phyloP scores from a whole-genome alignment of 495 filamentous ascomycete species.

The Hypoxylon fuscum region DNA sequence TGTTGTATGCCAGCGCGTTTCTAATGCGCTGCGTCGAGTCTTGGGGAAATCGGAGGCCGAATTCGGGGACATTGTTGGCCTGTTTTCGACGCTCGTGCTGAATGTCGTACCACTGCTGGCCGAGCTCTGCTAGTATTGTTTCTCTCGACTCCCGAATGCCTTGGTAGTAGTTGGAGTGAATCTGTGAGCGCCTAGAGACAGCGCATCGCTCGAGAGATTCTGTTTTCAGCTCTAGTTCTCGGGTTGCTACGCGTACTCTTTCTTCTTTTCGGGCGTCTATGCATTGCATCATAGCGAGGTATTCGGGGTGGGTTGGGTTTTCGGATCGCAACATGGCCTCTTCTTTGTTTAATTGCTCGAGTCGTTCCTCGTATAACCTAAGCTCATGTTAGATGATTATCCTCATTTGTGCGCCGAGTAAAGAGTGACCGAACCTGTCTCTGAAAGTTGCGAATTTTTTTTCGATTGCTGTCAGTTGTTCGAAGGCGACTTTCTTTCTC shows the following conservation, averaged over 20 bases:
- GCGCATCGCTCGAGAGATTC: slow-evolving; percentile 75
- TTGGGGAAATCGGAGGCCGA: slow-evolving; percentile 75
- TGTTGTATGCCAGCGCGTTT: slow-evolving; percentile 88
- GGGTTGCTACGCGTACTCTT: slow-evolving; percentile 77
- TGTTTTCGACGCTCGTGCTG: slow-evolving; percentile 88
- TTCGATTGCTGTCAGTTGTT: slow-evolving; percentile 79
- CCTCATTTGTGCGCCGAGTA: neutral
- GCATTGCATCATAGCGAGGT: slow-evolving; percentile 82
- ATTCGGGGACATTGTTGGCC: slow-evolving; percentile 83
- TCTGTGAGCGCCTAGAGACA: slow-evolving; percentile 80
- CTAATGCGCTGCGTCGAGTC: slow-evolving; percentile 75
- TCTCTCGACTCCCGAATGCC: slow-evolving; percentile 82
- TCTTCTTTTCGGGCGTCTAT: slow-evolving; percentile 82
- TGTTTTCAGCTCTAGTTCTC: slow-evolving; percentile 74
- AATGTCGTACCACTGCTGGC: slow-evolving; percentile 87
- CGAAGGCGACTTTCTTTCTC: slow-evolving; percentile 82
- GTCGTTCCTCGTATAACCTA: slow-evolving; percentile 86
- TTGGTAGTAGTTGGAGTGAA: slow-evolving; percentile 88
- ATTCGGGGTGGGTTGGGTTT: slow-evolving; percentile 86
- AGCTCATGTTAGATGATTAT: slow-evolving; percentile 21
- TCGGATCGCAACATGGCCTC: slow-evolving; percentile 80
- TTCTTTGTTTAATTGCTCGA: slow-evolving; percentile 83
- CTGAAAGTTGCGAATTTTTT: slow-evolving; percentile 83
- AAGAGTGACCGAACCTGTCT: slow-evolving; percentile 72
- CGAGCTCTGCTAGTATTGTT: slow-evolving; percentile 76